Evolutionary conservation across 164 flowering plant species (phyloP).

Genomic region (Aristolochia contorta): DNA sequence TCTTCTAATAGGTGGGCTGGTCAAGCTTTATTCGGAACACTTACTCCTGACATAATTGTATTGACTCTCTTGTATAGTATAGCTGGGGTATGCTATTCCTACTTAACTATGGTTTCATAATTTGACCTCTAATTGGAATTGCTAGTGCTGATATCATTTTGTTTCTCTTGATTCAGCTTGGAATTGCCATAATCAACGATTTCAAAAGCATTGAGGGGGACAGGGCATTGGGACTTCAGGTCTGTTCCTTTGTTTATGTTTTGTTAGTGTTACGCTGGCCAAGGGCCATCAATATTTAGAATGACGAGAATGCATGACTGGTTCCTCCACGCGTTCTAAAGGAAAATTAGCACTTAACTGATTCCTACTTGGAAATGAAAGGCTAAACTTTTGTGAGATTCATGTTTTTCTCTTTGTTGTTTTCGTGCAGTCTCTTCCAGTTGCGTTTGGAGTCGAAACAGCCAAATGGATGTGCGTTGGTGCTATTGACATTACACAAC

Average conservation of each 20-base stretch:
- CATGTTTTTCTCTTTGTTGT: slow-evolving; percentile 1
- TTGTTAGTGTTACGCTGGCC: not conserved
- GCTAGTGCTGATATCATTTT: slow-evolving; percentile 6
- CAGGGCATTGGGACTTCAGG: slow-evolving; percentile 85
- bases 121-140: not conserved
- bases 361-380: too few species aligned
- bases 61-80: slow-evolving; percentile 85
- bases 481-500: slow-evolving; percentile 84
- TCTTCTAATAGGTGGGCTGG: slow-evolving; percentile 82
- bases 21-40: slow-evolving; percentile 92
- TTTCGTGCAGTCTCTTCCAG: slow-evolving; percentile 75
- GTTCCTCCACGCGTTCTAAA: too few species aligned
- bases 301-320: too few species aligned
- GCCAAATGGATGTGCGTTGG: slow-evolving; percentile 98
- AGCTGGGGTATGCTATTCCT: slow-evolving; percentile 69
- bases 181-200: slow-evolving; percentile 92
- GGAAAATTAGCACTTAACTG: too few species aligned
- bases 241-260: slow-evolving; percentile 7
- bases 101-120: not conserved
- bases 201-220: slow-evolving; percentile 97
- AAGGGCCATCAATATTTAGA: too few species aligned
- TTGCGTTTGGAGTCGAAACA: slow-evolving; percentile 87
- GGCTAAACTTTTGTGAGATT: too few species aligned
- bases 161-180: slow-evolving; percentile 42
- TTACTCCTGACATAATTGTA: slow-evolving; percentile 73